These are phyloP conservation scores for Marasmius fiardii DNA, from an alignment of 1,284 basidiomycete genomes.

Conservation along the genomic window DNA sequence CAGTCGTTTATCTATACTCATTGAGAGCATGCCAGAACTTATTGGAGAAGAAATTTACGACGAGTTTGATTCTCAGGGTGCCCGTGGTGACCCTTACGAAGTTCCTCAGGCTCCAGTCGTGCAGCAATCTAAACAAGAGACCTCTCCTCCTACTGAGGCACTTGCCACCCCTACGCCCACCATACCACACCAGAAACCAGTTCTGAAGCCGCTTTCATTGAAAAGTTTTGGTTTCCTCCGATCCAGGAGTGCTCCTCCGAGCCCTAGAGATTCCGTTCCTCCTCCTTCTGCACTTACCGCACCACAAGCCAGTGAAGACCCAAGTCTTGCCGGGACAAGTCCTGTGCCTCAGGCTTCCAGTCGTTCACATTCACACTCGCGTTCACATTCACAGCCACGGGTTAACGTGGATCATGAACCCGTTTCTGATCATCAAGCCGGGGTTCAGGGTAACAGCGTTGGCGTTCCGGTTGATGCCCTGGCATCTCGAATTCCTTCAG, in stretches of 20 bases:
- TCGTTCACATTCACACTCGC: slow-evolving; percentile 8
- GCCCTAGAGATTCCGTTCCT: slow-evolving; percentile 29
- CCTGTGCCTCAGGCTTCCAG: background rate
- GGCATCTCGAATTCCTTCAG: slow-evolving; percentile 8
- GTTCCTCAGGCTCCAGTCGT: slow-evolving; percentile 34
- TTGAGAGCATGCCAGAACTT: slow-evolving; percentile 50
- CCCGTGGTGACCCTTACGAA: slow-evolving; percentile 61
- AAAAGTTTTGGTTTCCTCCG: slow-evolving; percentile 52
- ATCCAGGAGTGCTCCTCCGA: slow-evolving; percentile 57
- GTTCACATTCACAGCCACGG: too few relatives aligned
- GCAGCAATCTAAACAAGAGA: slow-evolving; percentile 19
- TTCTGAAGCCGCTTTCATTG: slow-evolving; percentile 44
- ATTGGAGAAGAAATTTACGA: slow-evolving; percentile 91
- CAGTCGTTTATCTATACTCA: background rate
- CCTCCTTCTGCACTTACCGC: background rate
- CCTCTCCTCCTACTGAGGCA: slow-evolving; percentile 12
- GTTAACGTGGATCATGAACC: too few relatives aligned
- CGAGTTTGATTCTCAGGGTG: slow-evolving; percentile 76
- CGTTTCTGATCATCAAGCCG: background rate
- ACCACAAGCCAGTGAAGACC: background rate
- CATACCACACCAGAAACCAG: slow-evolving; percentile 34
- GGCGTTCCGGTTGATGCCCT: background rate
- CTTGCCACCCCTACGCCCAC: slow-evolving; percentile 21
- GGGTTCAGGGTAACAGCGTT: background rate
- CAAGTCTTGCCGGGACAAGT: background rate